These are phyloP conservation scores for Orbilia quercus DNA, from an alignment of 2,329 filamentous ascomycete genomes.

Conservation along the genomic window DNA sequence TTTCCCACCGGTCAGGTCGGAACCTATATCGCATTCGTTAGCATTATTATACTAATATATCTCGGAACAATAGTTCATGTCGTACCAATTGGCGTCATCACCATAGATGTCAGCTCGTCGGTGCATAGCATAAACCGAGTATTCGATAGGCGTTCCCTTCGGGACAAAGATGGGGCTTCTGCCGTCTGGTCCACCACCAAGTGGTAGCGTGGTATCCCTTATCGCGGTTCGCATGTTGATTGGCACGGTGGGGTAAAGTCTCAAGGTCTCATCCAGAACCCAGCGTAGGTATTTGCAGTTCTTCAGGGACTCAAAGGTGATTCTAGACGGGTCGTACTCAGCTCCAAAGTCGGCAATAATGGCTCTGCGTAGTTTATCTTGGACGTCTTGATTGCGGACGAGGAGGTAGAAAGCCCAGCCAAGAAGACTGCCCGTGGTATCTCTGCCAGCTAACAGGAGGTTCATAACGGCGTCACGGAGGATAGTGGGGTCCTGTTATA, in stretches of 20 bases:
- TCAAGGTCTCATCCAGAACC: slow-evolving; percentile 79
- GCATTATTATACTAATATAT: too few relatives aligned
- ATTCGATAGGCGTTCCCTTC: slow-evolving; percentile 74
- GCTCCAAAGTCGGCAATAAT: slow-evolving; percentile 76
- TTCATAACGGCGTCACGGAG: slow-evolving; percentile 87
- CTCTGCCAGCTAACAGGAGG: slow-evolving; percentile 83
- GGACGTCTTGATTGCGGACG: slow-evolving; percentile 74
- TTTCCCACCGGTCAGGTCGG: slow-evolving; percentile 37
- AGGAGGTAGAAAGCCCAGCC: slow-evolving; percentile 87
- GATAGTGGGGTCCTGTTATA: slow-evolving; percentile 70
- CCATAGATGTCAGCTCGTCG: slow-evolving; percentile 74
- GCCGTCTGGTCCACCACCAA: slow-evolving; percentile 74
- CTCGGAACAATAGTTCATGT: too few relatives aligned
- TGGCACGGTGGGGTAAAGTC: slow-evolving; percentile 79
- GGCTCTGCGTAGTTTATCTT: slow-evolving; percentile 77
- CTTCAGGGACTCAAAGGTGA: slow-evolving; percentile 84
- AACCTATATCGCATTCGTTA: slow-evolving; percentile 10
- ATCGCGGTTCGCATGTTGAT: slow-evolving; percentile 81
- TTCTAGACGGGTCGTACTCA: slow-evolving; percentile 65
- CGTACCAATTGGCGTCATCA: slow-evolving; percentile 63
- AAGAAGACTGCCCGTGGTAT: slow-evolving; percentile 85
- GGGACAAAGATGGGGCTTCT: slow-evolving; percentile 72
- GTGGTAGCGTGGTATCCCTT: slow-evolving; percentile 78
- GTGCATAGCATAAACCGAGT: slow-evolving; percentile 78
- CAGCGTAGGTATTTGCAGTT: slow-evolving; percentile 82